Evolutionary conservation across 116 monocot genomes (phyloP), one percentile per base, ranked within the genome.

Genomic region (Trichopus zeylanicus): DNA sequence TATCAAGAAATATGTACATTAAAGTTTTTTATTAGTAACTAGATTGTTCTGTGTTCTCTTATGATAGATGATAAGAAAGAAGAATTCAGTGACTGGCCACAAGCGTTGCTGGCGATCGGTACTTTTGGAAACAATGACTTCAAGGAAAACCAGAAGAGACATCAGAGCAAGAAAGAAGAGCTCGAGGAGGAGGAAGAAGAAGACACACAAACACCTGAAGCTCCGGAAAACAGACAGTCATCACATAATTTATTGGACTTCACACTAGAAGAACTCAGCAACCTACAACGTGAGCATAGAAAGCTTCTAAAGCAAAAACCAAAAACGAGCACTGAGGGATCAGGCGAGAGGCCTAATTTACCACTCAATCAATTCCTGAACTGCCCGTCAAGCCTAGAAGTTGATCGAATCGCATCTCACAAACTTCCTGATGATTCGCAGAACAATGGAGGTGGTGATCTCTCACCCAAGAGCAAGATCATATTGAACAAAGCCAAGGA

Each of bases 1-100:
- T n/a, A n/a, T n/a, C n/a, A n/a, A n/a, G n/a, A n/a, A n/a, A n/a
- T n/a, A n/a, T n/a, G n/a, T n/a, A n/a, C n/a, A n/a, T n/a, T n/a
- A n/a, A n/a, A n/a, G n/a, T n/a, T n/a, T n/a, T n/a, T n/a, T n/a
- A n/a, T n/a, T n/a, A n/a, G n/a, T n/a, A n/a, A n/a, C n/a, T n/a
- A n/a, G n/a, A n/a, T n/a, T n/a, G n/a, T n/a, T n/a, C n/a, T n/a
- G n/a, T n/a, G n/a, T n/a, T 33, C 5, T 26, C 37, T 5, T 25
- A 24, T 9, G 28, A 24, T 30, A 57, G 46, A 27, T 47, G 55
- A 38, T 18, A 34, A 34, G 3, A 83, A 73, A 61, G 77, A 88
- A 63, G 78, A 83, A 60, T 78, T 83, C 59, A 65, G 70, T 32
- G 81, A 78, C 24, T 89, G 86, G 83, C 89, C 89, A 18, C 73